Evolutionary conservation across 2,329 filamentous ascomycete species (phyloP), one percentile per base, ranked within the genome.

Genomic region (Colletotrichum sp.): DNA sequence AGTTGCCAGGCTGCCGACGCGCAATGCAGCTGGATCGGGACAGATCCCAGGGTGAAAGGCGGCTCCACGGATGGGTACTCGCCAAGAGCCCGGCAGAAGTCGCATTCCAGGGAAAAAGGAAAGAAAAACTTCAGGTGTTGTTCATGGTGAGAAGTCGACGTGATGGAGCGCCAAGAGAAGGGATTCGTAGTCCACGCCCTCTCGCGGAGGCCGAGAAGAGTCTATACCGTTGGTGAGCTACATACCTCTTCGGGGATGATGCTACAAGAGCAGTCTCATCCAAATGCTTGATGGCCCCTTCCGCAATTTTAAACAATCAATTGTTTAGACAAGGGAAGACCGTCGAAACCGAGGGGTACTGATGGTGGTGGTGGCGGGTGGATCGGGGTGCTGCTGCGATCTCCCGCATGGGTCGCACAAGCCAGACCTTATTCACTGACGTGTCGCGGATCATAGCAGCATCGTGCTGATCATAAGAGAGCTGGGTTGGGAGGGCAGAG

Each of bases 391-490:
- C 34, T 43, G 11, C 43, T 67, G 43, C 43, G 72, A 74, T 74
- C 72, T 72, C 63, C 68, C 27, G 47, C 72, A 74, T 71, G 72
- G 72, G 72, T 54, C 62, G 72, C 72, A 74, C 72, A 74, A 66
- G 68, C 72, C 72, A 72, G 72, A 71, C 72, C 72, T 74, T 74
- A 72, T 71, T 74, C 72, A 36, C 21, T 58, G 62, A 66, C 57
- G 57, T 67, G 57, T 67, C 18, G 68, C 68, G 68, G 72, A 72
- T 66, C 72, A 63, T 43, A 59, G 43, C 38, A 54, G 16, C 27
- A 71, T 38, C 54, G 29, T 16, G 55, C 27, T 51, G 61, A 72
- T 63, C 62, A 58, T 61, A 61, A 51, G 24, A 68, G 36, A 27
- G 36, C 27, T 6, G 24, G 34, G 43, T 5, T 24, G 18, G 55